These are phyloP conservation scores for Amylocarpus encephaloides DNA, from an alignment of 2,329 filamentous ascomycete species.

Conservation along the genomic window DNA sequence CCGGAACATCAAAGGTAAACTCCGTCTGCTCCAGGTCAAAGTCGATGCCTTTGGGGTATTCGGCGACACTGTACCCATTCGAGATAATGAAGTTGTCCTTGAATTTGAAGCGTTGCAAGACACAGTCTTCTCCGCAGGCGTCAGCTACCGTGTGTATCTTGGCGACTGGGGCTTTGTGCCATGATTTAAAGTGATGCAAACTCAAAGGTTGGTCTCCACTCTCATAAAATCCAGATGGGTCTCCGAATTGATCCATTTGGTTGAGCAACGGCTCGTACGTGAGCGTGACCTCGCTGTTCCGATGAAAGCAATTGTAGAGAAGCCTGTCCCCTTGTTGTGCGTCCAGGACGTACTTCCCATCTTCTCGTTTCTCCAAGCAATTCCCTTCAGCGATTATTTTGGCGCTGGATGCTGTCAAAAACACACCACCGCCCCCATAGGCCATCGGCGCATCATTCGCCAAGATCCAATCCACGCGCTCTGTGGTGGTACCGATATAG, in stretches of 20 bases:
- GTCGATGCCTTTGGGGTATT: conserved; percentile 29
- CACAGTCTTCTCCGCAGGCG: conserved; percentile 30
- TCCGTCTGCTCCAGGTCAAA: conserved; percentile 28
- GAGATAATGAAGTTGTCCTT: conserved; percentile 27
- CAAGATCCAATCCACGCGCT: conserved; percentile 28
- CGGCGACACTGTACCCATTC: conserved; percentile 26
- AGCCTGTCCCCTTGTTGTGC: conserved; percentile 29
- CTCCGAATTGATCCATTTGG: conserved; percentile 30
- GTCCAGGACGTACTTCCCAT: conserved; percentile 19
- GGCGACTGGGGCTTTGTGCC: conserved; percentile 24
- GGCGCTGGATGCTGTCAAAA: conserved; percentile 25
- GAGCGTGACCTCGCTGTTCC: conserved; percentile 24
- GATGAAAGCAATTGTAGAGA: conserved; percentile 29
- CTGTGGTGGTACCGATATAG: conserved; percentile 31
- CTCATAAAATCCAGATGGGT: conserved; percentile 31
- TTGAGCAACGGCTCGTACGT: conserved; percentile 25
- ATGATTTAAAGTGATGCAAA: conserved; percentile 31
- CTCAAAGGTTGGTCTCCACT: conserved; percentile 24
- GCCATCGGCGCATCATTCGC: conserved; percentile 24
- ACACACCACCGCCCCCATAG: conserved; percentile 30
- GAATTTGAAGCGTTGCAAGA: conserved; percentile 30
- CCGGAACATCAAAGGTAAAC: conserved; percentile 25
- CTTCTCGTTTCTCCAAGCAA: conserved; percentile 23
- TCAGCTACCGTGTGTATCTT: conserved; percentile 25
- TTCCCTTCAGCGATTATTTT: conserved; percentile 17